These are phyloP conservation scores for Erigeron canadensis DNA, from an alignment of 129 eudicot species.

Conservation along the genomic window DNA sequence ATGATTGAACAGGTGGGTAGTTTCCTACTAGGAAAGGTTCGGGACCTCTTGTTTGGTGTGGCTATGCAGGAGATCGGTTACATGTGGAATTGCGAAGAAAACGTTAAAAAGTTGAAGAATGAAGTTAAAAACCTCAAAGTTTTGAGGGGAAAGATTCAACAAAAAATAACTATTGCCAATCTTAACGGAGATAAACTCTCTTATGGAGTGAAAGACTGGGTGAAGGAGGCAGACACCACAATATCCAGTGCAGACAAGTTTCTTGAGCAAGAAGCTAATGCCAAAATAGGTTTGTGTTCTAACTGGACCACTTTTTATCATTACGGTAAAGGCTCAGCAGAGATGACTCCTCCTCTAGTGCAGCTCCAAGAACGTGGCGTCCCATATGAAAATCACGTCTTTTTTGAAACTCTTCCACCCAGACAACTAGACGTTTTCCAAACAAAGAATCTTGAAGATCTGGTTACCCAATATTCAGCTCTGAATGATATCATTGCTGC, in stretches of 20 bases:
- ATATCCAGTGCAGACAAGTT: no score
- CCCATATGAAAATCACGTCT: background rate
- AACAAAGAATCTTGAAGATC: background rate
- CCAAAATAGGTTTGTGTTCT: background rate
- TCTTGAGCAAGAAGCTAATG: background rate
- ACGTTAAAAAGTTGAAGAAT: no score
- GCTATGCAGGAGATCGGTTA: no score
- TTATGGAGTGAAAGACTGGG: constrained; percentile 15
- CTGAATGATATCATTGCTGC: background rate
- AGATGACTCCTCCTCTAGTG: background rate
- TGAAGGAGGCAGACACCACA: background rate
- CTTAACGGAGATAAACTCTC: no score
- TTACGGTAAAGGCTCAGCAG: constrained; percentile 11
- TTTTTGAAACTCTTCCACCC: background rate
- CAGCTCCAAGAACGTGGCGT: background rate
- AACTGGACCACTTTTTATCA: background rate
- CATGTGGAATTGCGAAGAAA: no score
- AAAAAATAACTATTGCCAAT: no score
- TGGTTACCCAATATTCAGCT: constrained; percentile 9
- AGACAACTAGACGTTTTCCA: background rate
- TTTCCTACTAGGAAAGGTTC: no score
- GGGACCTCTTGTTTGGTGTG: no score
- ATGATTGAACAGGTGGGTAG: no score
- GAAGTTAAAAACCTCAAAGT: no score
- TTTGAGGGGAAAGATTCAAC: no score